phyloP scores from a whole-genome alignment of 208 protist species.

The Trypanosoma avium region DNA sequence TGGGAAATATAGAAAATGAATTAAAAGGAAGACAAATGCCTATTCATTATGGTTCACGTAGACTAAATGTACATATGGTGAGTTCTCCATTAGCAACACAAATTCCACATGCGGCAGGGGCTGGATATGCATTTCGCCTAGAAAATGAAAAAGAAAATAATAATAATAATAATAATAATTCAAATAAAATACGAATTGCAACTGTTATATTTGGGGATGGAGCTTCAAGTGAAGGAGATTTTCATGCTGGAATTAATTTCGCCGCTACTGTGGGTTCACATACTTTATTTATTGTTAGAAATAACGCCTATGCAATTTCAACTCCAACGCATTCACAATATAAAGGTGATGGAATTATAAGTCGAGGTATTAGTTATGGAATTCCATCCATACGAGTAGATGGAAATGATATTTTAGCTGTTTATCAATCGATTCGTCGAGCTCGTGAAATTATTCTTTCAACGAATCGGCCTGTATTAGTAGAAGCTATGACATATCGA shows the following conservation, averaged over 20 bases:
- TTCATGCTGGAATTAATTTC: constrained; percentile 97
- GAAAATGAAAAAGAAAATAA: constrained; percentile 55
- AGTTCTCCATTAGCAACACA: constrained; percentile 96
- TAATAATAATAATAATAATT: constrained; percentile 40
- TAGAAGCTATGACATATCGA: constrained; percentile 98
- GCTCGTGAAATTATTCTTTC: constrained; percentile 87
- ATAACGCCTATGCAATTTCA: constrained; percentile 96
- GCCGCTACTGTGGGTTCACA: constrained; percentile 91
- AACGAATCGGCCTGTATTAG: constrained; percentile 85
- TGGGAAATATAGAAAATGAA: constrained; percentile 86
- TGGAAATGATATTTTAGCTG: constrained; percentile 96
- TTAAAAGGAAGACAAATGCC: constrained; percentile 97
- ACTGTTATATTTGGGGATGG: constrained; percentile 97
- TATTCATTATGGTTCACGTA: constrained; percentile 96
- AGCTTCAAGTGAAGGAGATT: constrained; percentile 96
- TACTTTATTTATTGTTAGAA: constrained; percentile 94
- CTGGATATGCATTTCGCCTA: constrained; percentile 94
- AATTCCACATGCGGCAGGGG: constrained; percentile 94
- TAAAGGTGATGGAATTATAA: constrained; percentile 92
- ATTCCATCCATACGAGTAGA: constrained; percentile 94
- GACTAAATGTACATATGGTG: constrained; percentile 94
- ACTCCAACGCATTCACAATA: constrained; percentile 96
- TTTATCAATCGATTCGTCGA: constrained; percentile 87
- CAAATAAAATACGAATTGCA: constrained; percentile 41
- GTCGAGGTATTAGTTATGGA: constrained; percentile 82